phyloP scores from a whole-genome alignment of 1,139 yeast species.

The Pichia kudriavzevii region DNA sequence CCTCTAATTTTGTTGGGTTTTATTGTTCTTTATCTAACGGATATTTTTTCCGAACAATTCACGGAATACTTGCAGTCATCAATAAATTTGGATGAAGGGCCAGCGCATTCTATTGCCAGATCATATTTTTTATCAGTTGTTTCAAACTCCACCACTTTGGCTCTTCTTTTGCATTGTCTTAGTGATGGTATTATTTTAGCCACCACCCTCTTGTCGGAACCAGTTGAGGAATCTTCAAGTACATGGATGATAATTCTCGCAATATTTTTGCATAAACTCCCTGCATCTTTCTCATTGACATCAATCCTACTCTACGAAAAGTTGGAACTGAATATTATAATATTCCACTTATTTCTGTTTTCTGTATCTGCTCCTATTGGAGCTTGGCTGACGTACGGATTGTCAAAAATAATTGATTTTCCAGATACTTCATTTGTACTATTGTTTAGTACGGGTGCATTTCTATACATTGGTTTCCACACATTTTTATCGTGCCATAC shows the following conservation, averaged over 20 bases:
- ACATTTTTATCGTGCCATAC: constrained; percentile 35
- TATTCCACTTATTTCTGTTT: constrained; percentile 36
- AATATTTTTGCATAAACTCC: constrained; percentile 64
- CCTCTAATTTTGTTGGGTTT: constrained; percentile 14
- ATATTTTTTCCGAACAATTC: constrained; percentile 4
- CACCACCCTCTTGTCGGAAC: constrained; percentile 27
- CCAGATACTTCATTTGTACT: constrained; percentile 20
- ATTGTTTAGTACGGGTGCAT: constrained; percentile 66
- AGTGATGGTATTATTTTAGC: constrained; percentile 77
- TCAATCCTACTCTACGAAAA: constrained; percentile 42
- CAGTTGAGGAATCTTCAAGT: constrained; percentile 18
- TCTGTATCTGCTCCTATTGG: constrained; percentile 40
- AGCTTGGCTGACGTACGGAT: constrained; percentile 34
- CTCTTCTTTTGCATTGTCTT: constrained; percentile 57
- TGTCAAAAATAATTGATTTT: constrained; percentile 16
- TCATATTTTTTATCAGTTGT: constrained; percentile 18
- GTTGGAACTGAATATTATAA: constrained; percentile 24
- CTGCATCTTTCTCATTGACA: constrained; percentile 64
- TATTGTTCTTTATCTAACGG: constrained; percentile 8
- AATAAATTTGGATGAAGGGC: background rate
- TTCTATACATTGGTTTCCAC: constrained; percentile 62
- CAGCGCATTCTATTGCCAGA: background rate
- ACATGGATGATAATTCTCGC: constrained; percentile 46
- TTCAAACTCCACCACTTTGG: constrained; percentile 43
- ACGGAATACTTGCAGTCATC: constrained; percentile 1